Evolutionary conservation across 192 early-diverging fungal species (phyloP).

Genomic region (Chytriomyces sp.): DNA sequence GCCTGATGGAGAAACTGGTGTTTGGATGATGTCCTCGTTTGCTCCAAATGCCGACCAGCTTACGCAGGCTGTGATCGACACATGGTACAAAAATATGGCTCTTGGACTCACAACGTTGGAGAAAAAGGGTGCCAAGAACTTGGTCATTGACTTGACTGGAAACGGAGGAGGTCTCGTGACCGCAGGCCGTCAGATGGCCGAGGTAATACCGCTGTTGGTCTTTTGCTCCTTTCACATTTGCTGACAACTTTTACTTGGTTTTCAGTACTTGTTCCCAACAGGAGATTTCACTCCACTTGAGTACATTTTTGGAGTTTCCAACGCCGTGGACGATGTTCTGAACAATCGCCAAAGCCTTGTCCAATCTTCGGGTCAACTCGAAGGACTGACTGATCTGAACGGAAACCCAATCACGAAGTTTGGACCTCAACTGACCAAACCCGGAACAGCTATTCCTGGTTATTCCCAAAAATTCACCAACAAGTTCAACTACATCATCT

Average conservation of each 20-base stretch:
- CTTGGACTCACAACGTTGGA: constrained; percentile 35
- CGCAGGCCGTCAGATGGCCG: background rate
- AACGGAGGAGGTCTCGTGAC: constrained; percentile 44
- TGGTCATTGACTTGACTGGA: constrained; percentile 44
- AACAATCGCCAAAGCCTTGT: background rate
- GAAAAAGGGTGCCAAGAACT: constrained; percentile 32
- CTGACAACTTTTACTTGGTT: background rate
- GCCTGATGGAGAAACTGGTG: background rate
- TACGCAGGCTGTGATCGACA: background rate
- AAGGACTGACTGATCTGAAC: background rate
- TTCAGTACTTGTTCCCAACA: constrained; percentile 9
- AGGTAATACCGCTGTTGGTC: background rate
- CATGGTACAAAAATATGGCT: constrained; percentile 34
- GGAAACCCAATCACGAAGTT: background rate
- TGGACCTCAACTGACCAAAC: background rate
- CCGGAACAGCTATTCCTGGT: background rate
- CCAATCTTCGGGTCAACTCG: background rate
- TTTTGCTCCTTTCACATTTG: background rate
- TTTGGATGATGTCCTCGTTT: background rate
- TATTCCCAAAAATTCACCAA: background rate
- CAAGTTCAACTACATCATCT: background rate
- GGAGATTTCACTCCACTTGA: background rate
- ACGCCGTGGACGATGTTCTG: background rate
- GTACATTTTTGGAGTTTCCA: background rate
- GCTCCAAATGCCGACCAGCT: background rate